These are phyloP conservation scores for Senecio squalidus DNA, from an alignment of 140 eudicot species.

Conservation along the genomic window DNA sequence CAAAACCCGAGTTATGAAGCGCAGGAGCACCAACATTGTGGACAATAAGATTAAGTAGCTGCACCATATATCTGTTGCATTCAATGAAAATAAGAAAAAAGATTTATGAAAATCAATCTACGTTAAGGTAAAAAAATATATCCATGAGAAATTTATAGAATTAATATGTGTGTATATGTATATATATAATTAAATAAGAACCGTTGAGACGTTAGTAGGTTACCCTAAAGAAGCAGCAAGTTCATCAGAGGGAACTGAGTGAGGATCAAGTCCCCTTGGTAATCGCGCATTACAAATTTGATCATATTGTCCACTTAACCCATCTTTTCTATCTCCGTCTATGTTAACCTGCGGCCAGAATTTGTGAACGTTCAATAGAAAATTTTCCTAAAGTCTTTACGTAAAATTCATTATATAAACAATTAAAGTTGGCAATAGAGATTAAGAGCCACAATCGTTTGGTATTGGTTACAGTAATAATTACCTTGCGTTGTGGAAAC, in stretches of 20 bases:
- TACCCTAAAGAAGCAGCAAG: constrained; percentile 95
- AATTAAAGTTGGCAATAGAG: neutral
- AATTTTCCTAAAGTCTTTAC: no score
- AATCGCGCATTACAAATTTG: constrained; percentile 81
- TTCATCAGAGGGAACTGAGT: constrained; percentile 88
- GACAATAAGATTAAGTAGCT: constrained; percentile 78
- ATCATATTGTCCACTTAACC: constrained; percentile 76
- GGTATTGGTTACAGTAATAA: neutral
- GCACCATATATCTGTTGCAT: constrained; percentile 88
- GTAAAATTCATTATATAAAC: neutral
- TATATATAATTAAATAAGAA: constrained; percentile 3
- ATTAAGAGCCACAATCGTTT: neutral
- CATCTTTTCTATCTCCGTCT: constrained; percentile 76
- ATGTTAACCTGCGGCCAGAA: constrained; percentile 48
- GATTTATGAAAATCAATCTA: neutral
- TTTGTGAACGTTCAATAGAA: neutral
- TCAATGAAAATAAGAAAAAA: constrained; percentile 2
- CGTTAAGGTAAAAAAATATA: no score
- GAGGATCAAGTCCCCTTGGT: constrained; percentile 96
- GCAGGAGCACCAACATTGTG: constrained; percentile 82
- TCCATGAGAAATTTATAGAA: no score
- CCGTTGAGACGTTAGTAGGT: no score
- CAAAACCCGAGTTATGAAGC: constrained; percentile 97
- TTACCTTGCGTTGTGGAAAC: constrained; percentile 90
- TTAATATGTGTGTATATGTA: neutral